Evolutionary conservation across 2,329 filamentous ascomycete genomes (phyloP), one percentile per base, ranked within the genome.

Genomic region (Sarocladiaceae sp.): DNA sequence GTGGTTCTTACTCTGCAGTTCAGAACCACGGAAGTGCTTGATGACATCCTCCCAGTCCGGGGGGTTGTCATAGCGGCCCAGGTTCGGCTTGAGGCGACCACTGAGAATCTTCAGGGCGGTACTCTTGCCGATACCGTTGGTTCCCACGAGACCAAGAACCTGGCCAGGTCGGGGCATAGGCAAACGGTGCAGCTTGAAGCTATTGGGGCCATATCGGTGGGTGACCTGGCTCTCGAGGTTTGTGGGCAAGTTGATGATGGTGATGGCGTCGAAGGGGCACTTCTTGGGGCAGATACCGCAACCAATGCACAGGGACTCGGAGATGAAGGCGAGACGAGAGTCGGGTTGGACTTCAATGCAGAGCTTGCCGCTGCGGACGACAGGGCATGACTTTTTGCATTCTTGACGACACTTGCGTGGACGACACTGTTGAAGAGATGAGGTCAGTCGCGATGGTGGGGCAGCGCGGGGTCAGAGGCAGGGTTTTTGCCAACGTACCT

Each of bases 221-320:
- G 93, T 97, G 61, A 98, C 89, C 67, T 97, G 87, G 54, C 85
- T 94, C 69, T 98, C 93, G 67, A 98, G 85, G 71, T 98, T 98
- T 65, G 93, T 98, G 56, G 94, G 93, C 76, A 98, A 74, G 74
- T 98, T 98, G 88, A 98, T 98, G 68, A 98, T 98, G 66, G 91
- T 94, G 70, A 98, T 98, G 58, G 93, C 93, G 62, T 90, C 85
- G 69, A 98, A 98, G 13, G 93, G 93, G 67, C 93, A 98, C 69
- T 97, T 97, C 76, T 98, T 98, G 34, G 91, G 89, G 68, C 94
- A 98, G 72, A 98, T 98, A 83, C 93, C 94, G 63, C 94, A 98
- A 68, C 93, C 93, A 59, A 97, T 96, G 66, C 91, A 96, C 50
- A 96, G 81, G 52, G 81, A 82, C 68, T 98, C 93, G 53, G 91